Evolutionary conservation across 2,329 filamentous ascomycete genomes (phyloP).

Genomic region (Penicillium psychrosexuale): DNA sequence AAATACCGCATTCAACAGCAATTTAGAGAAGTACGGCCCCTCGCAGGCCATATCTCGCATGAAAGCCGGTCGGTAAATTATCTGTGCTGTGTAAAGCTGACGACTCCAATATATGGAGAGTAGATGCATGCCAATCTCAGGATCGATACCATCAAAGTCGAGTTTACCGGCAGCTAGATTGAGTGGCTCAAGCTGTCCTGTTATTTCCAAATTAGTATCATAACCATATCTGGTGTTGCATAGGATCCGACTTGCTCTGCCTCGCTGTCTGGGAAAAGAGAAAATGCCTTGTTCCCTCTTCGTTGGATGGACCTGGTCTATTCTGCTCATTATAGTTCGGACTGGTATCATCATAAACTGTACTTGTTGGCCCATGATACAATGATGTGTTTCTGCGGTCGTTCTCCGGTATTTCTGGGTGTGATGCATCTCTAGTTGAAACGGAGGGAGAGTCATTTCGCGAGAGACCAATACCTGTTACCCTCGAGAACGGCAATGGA

Average conservation of each 20-base stretch:
- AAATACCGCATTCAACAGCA: conserved; percentile 53
- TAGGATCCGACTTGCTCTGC: conserved; percentile 17
- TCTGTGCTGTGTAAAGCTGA: conserved; percentile 49
- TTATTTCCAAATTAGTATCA: background rate
- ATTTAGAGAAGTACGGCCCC: conserved; percentile 53
- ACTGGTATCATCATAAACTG: conserved; percentile 24
- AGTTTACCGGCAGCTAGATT: conserved; percentile 48
- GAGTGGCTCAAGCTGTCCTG: conserved; percentile 50
- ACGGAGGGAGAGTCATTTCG: conserved; percentile 8
- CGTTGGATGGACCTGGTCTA: conserved; percentile 4
- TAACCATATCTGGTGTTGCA: background rate
- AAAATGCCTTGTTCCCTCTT: conserved; percentile 22
- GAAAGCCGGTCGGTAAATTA: conserved; percentile 54
- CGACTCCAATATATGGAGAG: conserved; percentile 54
- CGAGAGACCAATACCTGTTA: conserved; percentile 5
- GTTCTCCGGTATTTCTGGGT: conserved; percentile 20
- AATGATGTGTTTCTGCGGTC: conserved; percentile 16
- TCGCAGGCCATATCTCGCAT: conserved; percentile 51
- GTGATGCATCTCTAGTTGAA: conserved; percentile 12
- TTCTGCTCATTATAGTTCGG: conserved; percentile 5
- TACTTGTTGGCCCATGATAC: conserved; percentile 26
- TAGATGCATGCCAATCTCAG: conserved; percentile 53
- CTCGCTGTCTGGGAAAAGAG: conserved; percentile 26
- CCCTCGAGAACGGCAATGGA: background rate
- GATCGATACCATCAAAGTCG: conserved; percentile 56